phyloP scores from a whole-genome alignment of 140 eudicot species.

The Ambrosia hybrid region DNA sequence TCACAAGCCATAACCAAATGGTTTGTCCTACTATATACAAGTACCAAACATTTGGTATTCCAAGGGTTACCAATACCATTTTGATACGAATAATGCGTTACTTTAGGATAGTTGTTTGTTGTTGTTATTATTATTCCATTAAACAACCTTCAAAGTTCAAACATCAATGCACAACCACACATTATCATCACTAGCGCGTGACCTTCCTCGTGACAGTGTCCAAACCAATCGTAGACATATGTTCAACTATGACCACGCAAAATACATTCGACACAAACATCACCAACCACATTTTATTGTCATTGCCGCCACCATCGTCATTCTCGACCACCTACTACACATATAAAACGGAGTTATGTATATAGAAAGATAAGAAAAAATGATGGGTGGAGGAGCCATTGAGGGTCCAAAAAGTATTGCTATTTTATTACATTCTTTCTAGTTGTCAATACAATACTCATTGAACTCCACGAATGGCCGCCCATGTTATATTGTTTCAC shows the following conservation, averaged over 20 bases:
- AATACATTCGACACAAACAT: neutral
- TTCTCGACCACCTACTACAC: slow-evolving; percentile 20
- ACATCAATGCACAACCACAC: neutral
- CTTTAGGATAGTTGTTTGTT: neutral
- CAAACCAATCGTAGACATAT: no score
- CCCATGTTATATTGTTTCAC: slow-evolving; percentile 34
- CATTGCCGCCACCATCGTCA: neutral
- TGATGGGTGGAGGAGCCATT: slow-evolving; percentile 33
- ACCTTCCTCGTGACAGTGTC: neutral
- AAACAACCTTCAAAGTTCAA: neutral
- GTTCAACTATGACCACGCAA: neutral
- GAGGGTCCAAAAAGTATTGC: slow-evolving; percentile 32
- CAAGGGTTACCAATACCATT: neutral
- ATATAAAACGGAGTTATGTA: slow-evolving; percentile 1
- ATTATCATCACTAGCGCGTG: neutral
- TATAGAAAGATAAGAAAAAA: slow-evolving; percentile 11
- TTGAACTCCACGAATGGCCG: slow-evolving; percentile 34
- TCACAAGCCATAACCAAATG: slow-evolving; percentile 12
- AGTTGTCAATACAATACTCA: slow-evolving; percentile 38
- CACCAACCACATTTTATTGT: neutral
- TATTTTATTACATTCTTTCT: slow-evolving; percentile 20
- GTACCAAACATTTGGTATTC: slow-evolving; percentile 24
- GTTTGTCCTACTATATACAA: slow-evolving; percentile 25
- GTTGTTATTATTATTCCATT: neutral
- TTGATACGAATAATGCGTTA: neutral